Evolutionary conservation across 2,329 filamentous ascomycete genomes (phyloP).

Genomic region (Pestalotiopsis sp.): DNA sequence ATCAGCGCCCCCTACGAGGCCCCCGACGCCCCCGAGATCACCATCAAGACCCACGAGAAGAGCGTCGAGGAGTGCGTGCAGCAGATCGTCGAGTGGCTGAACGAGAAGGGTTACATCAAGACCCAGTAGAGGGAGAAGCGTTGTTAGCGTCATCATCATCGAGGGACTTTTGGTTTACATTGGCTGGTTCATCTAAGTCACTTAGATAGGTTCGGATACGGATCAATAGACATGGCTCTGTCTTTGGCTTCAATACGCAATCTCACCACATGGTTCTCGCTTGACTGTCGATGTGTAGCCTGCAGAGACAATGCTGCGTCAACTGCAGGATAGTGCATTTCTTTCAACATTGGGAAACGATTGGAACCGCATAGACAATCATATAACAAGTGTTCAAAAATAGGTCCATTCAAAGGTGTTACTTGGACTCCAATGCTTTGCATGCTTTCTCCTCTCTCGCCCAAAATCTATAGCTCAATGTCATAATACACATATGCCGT

Average conservation of each 20-base stretch:
- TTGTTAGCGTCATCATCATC: not conserved
- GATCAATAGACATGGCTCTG: not conserved
- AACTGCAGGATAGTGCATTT: not conserved
- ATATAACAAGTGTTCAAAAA: not conserved
- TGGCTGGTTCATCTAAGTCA: not conserved
- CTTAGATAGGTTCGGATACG: not conserved
- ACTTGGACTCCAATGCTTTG: not conserved
- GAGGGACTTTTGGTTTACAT: not conserved
- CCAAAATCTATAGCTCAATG: slow-evolving; percentile 66
- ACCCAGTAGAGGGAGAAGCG: slow-evolving; percentile 17
- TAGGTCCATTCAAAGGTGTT: not conserved
- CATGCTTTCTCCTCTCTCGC: not conserved
- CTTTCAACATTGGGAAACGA: too few species aligned
- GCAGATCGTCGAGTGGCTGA: slow-evolving; percentile 80
- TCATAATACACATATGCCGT: slow-evolving; percentile 98
- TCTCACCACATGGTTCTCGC: not conserved
- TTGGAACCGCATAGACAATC: not conserved
- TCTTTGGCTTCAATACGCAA: not conserved
- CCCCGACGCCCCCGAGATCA: slow-evolving; percentile 82
- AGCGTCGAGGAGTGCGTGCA: slow-evolving; percentile 87
- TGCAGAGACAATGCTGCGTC: too few species aligned
- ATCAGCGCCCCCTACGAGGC: slow-evolving; percentile 95
- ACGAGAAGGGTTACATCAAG: slow-evolving; percentile 65
- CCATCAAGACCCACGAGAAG: slow-evolving; percentile 79
- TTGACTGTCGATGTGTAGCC: too few species aligned